Evolutionary conservation across 176 grass and related monocot species (phyloP), one percentile per base, ranked within the genome.

Genomic region (Chrysopogon serrulatus): DNA sequence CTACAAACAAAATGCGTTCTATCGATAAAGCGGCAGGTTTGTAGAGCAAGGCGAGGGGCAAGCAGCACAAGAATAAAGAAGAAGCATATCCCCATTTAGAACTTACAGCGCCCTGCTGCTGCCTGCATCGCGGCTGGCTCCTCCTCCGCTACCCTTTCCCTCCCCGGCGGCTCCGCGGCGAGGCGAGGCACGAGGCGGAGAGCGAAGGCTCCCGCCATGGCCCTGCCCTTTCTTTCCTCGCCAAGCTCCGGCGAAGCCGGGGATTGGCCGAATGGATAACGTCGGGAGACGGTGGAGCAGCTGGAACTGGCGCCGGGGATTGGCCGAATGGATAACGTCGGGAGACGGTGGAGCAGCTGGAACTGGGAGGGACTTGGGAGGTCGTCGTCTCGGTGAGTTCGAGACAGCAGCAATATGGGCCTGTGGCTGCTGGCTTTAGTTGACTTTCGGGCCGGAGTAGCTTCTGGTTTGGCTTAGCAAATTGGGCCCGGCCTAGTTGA

Each of bases 71-170:
- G 36, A 60, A 61, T 28, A 45, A 3, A 76, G 56, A 15, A 40
- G 6, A 16, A 77, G 24, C 26, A 0, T 82, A 14, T 31, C 59
- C 26, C 28, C 23, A 57, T 12, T 15, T 62, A 62, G 59, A 42
- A 76, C 88, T 90, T 90, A 90, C 88, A 90, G 78, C 0, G 65
- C 64, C 45, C 73, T 67, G 66, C 23, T 67, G 66, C 23, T 39
- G 34, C 26, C 66, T 23, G 73, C 33, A 43, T 34, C 54, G 42
- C 33, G 61, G 31, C 5, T 27, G 13, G 69, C 31, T 44, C 78
- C 47, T 1, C 82, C n/a, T 27, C 51, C 65, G 37, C 61, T 53
- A 8, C 26, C 63, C 10, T 31, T 82, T n/a, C 49, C 34, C 72
- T 40, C 21, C 16, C 42, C 33, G 49, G 64, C 7, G 64, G 49